A percentile compares a stretch with the other conserved stretches of the same genome.
phyloP scores from a whole-genome alignment of 2,329 filamentous ascomycete species.

The Calonectria montana region DNA sequence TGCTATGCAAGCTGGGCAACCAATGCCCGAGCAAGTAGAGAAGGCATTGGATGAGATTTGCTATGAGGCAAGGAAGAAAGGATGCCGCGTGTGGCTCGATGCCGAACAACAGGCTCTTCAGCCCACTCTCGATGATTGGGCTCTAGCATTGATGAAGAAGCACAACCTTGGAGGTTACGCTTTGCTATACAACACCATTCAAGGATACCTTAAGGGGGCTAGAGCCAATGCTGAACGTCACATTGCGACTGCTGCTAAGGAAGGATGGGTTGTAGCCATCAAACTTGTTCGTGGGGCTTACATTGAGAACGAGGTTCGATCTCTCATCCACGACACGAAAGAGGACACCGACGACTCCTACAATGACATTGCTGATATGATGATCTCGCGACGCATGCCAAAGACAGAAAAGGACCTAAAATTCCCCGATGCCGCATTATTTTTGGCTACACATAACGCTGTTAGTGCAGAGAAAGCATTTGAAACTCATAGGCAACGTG shows the following conservation, averaged over 20 bases:
- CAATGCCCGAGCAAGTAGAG: constrained; percentile 52
- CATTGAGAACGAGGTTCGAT: constrained; percentile 59
- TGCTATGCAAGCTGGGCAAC: constrained; percentile 48
- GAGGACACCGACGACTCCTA: constrained; percentile 64
- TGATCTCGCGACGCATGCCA: constrained; percentile 51
- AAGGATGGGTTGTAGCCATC: constrained; percentile 64
- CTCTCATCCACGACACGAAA: constrained; percentile 63
- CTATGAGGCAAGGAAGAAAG: constrained; percentile 46
- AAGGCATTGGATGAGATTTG: constrained; percentile 55
- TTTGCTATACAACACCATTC: constrained; percentile 63
- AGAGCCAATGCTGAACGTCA: constrained; percentile 55
- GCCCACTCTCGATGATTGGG: constrained; percentile 46
- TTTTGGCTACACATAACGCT: constrained; percentile 66
- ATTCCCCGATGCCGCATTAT: constrained; percentile 59
- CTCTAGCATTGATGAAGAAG: constrained; percentile 49
- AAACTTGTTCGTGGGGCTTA: constrained; percentile 70
- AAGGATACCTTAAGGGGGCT: constrained; percentile 65
- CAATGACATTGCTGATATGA: constrained; percentile 58
- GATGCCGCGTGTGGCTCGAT: constrained; percentile 56
- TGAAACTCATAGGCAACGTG: constrained; percentile 53
- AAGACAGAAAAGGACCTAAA: constrained; percentile 22
- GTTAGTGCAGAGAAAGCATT: constrained; percentile 54
- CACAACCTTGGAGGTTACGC: constrained; percentile 50
- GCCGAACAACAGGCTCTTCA: constrained; percentile 59
- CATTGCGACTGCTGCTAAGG: constrained; percentile 57